Evolutionary conservation across 257 asterid species (phyloP).

Genomic region (Coffea eugenioides): DNA sequence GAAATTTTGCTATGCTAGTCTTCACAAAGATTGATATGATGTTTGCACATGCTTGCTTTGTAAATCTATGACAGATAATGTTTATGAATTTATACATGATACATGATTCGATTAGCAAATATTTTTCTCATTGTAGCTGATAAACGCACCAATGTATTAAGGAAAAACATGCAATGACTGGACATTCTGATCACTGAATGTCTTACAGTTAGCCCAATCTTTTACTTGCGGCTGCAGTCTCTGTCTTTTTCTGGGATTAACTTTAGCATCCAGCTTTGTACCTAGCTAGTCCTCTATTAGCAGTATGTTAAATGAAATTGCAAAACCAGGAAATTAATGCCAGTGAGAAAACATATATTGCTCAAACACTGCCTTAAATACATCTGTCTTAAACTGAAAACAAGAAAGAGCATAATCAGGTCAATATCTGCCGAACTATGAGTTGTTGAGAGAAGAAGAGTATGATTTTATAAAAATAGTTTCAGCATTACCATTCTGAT

Average conservation of each 20-base stretch:
- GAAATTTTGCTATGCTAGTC: constrained; percentile 39
- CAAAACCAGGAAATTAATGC: not conserved
- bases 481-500: not conserved
- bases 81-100: not conserved
- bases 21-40: constrained; percentile 19
- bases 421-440: not conserved
- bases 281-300: not conserved
- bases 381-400: not conserved
- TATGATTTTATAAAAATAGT: no score
- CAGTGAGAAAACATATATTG: not conserved
- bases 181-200: not conserved
- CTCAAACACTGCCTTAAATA: not conserved
- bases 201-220: not conserved
- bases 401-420: not conserved
- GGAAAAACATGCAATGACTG: not conserved
- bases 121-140: not conserved
- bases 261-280: not conserved
- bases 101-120: not conserved
- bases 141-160: not conserved
- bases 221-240: not conserved
- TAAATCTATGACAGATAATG: constrained; percentile 26
- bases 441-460: no score
- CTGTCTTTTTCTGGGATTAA: not conserved
- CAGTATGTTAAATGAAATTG: not conserved
- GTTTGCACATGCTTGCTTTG: constrained; percentile 30